These are phyloP conservation scores for Chrysosphaeria jannelii DNA, from an alignment of 2,329 filamentous ascomycete genomes.

Conservation along the genomic window DNA sequence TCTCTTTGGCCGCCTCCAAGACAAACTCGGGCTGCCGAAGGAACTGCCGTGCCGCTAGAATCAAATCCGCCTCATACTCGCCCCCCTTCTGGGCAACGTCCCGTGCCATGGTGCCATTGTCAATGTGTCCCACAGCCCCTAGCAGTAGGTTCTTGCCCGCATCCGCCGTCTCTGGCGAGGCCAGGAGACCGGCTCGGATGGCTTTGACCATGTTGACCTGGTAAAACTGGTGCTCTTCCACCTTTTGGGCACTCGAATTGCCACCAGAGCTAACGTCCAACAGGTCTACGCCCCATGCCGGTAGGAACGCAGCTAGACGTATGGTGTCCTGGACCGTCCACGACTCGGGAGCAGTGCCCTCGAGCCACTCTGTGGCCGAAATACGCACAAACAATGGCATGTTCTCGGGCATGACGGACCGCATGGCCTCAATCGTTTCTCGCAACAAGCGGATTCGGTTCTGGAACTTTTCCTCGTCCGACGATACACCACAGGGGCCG, in stretches of 20 bases:
- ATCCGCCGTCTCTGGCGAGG: too few relatives aligned
- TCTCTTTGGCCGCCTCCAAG: conserved; percentile 37
- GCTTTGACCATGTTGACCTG: conserved; percentile 43
- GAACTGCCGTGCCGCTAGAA: conserved; percentile 45
- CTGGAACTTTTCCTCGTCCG: conserved; percentile 31
- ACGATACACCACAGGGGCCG: too few relatives aligned
- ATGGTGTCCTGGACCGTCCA: conserved; percentile 46
- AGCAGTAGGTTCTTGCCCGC: conserved; percentile 26
- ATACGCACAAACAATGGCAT: conserved; percentile 28
- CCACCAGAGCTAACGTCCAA: conserved; percentile 59
- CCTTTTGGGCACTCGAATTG: conserved; percentile 29
- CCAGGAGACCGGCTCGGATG: conserved; percentile 33
- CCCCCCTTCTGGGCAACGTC: conserved; percentile 18
- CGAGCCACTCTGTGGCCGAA: conserved; percentile 33
- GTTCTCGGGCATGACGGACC: conserved; percentile 18
- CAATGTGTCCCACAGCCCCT: conserved; percentile 46
- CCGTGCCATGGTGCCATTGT: conserved; percentile 34
- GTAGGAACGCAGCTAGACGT: conserved; percentile 36
- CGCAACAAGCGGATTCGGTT: conserved; percentile 31
- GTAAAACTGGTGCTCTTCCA: conserved; percentile 31
- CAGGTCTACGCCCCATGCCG: conserved; percentile 46
- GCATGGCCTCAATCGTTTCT: conserved; percentile 20
- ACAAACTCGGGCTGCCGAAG: conserved; percentile 58
- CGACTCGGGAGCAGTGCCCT: conserved; percentile 10
- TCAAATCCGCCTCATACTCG: conserved; percentile 29